These are phyloP conservation scores for Microsporum canis DNA, from an alignment of 2,329 filamentous ascomycete genomes.

Conservation along the genomic window DNA sequence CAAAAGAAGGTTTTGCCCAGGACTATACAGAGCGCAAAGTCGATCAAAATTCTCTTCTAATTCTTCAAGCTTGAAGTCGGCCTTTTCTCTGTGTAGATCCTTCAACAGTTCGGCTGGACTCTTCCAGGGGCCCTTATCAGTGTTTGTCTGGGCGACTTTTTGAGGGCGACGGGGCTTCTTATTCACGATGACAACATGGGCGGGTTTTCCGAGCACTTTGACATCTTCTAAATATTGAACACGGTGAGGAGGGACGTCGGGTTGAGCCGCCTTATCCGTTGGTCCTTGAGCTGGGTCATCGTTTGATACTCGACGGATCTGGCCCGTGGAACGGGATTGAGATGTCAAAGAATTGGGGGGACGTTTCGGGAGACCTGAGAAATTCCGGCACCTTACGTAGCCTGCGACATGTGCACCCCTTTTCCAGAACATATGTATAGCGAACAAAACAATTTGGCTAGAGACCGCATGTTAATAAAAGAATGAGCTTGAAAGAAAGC, in stretches of 20 bases:
- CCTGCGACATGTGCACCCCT: not conserved
- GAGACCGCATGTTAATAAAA: not conserved
- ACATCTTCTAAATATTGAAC: not conserved
- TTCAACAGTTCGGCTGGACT: slow-evolving; percentile 11
- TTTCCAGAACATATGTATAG: slow-evolving; percentile 5
- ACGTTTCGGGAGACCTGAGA: not conserved
- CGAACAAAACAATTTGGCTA: not conserved
- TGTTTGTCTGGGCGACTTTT: not conserved
- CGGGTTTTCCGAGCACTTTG: slow-evolving; percentile 6
- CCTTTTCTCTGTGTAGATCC: slow-evolving; percentile 11
- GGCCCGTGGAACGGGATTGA: not conserved
- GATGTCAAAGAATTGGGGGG: not conserved
- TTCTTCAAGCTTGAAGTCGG: slow-evolving; percentile 7
- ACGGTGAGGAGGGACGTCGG: not conserved
- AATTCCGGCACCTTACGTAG: not conserved
- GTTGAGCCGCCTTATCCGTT: not conserved
- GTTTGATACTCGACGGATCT: not conserved
- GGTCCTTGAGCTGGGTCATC: not conserved
- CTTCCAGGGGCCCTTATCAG: slow-evolving; percentile 1
- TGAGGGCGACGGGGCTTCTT: not conserved
- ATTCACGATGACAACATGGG: slow-evolving; percentile 9
- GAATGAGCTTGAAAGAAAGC: not conserved
- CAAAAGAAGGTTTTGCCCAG: slow-evolving; percentile 19
- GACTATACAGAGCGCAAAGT: slow-evolving; percentile 17
- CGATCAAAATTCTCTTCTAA: slow-evolving; percentile 22